These are phyloP conservation scores for Cerrena zonata DNA, from an alignment of 1,284 basidiomycete species.

Conservation along the genomic window DNA sequence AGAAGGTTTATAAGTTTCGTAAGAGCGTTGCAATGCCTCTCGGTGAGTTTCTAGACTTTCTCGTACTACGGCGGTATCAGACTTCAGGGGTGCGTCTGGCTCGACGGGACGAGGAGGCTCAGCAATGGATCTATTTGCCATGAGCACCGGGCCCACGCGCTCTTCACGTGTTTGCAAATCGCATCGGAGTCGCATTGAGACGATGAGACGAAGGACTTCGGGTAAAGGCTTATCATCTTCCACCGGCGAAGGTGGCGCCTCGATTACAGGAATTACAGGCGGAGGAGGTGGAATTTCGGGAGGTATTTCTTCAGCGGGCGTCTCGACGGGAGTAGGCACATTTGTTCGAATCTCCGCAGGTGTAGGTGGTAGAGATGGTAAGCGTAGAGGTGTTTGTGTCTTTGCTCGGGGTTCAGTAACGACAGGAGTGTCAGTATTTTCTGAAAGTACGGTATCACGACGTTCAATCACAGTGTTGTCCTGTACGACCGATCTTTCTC, in stretches of 20 bases:
- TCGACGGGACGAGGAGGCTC: constrained; percentile 22
- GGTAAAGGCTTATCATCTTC: constrained; percentile 31
- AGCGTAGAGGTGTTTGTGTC: background rate
- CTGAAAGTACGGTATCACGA: no score
- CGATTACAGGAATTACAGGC: background rate
- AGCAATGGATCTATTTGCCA: constrained; percentile 49
- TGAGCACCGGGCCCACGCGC: constrained; percentile 55
- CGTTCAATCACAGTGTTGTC: no score
- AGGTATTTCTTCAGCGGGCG: background rate
- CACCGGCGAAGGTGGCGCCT: constrained; percentile 1
- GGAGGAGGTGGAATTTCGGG: background rate
- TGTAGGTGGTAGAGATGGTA: background rate
- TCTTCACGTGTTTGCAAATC: constrained; percentile 58
- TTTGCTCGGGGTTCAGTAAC: no score
- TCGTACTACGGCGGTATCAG: constrained; percentile 38
- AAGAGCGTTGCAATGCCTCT: constrained; percentile 32
- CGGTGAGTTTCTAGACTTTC: constrained; percentile 38
- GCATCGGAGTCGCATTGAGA: constrained; percentile 52
- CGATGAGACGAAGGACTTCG: constrained; percentile 57
- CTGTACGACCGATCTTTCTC: no score
- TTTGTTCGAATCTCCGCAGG: background rate
- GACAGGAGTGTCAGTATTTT: no score
- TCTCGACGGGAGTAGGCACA: background rate
- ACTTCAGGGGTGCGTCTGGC: constrained; percentile 11
- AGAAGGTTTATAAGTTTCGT: constrained; percentile 38